Percentiles rank a stretch among this genome's conserved stretches.
These are phyloP conservation scores for Diddensiella transvaalensis DNA, from an alignment of 805 yeast species.

Conservation along the genomic window DNA sequence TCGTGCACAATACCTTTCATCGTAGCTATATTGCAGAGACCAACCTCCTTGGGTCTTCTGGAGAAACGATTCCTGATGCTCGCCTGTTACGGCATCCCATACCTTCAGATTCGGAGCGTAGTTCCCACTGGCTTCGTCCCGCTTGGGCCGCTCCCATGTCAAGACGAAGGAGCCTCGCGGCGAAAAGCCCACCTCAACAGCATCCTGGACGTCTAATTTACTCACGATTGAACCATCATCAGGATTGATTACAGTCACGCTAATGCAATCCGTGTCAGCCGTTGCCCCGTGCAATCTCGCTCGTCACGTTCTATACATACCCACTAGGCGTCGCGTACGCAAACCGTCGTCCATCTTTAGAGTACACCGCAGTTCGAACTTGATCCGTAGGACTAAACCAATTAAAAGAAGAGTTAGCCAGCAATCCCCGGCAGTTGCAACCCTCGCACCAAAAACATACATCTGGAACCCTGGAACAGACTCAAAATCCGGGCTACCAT, in stretches of 20 bases:
- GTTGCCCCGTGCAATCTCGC: neutral
- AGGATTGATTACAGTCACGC: constrained; percentile 58
- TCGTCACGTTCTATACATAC: constrained; percentile 1
- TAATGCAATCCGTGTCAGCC: constrained; percentile 37
- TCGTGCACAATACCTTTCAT: constrained; percentile 69
- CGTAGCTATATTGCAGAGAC: constrained; percentile 82
- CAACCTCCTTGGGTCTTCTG: constrained; percentile 85
- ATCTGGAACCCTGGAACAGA: constrained; percentile 19
- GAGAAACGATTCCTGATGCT: constrained; percentile 57
- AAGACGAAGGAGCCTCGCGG: constrained; percentile 79
- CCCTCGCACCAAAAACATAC: constrained; percentile 7
- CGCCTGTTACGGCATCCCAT: constrained; percentile 53
- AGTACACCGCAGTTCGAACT: constrained; percentile 21
- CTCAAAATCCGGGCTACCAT: constrained; percentile 20
- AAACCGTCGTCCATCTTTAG: constrained; percentile 20
- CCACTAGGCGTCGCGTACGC: constrained; percentile 20
- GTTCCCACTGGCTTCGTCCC: constrained; percentile 65
- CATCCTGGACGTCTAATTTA: constrained; percentile 57
- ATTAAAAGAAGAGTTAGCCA: too few relatives aligned
- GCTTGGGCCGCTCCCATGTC: constrained; percentile 86
- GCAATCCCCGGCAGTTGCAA: neutral
- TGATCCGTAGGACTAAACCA: constrained; percentile 14
- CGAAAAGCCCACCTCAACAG: constrained; percentile 81
- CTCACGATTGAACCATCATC: constrained; percentile 45
- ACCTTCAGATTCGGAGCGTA: constrained; percentile 77